phyloP scores from a whole-genome alignment of 164 flowering plant species.

The Dillenia turbinata region DNA sequence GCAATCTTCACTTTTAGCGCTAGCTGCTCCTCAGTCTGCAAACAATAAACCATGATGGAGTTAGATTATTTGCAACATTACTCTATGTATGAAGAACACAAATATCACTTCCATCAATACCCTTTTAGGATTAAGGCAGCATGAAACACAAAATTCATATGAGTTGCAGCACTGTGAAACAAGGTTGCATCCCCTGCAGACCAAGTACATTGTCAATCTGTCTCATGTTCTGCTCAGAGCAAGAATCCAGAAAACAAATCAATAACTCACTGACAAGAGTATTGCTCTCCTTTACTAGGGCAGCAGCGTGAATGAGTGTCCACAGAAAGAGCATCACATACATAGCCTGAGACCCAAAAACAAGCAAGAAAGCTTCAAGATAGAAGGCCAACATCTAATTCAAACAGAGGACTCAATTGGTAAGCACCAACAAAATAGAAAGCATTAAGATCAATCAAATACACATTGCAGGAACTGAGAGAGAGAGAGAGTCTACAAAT shows the following conservation, averaged over 20 bases:
- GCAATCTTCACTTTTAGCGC: slow-evolving; percentile 71
- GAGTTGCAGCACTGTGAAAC: slow-evolving; percentile 85
- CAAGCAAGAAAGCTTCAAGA: slow-evolving; percentile 2
- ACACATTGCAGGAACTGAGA: not conserved
- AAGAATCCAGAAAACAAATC: not conserved
- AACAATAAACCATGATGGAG: not conserved
- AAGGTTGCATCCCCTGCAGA: slow-evolving; percentile 81
- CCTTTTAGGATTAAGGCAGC: slow-evolving; percentile 75
- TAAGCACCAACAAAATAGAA: not conserved
- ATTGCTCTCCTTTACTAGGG: slow-evolving; percentile 58
- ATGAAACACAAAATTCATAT: slow-evolving; percentile 92
- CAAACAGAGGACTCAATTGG: not conserved
- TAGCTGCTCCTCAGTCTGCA: slow-evolving; percentile 59
- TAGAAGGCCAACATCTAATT: not conserved
- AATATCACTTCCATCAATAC: slow-evolving; percentile 21
- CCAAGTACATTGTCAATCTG: not conserved
- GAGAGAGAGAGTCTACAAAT: no score
- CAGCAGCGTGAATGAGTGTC: slow-evolving; percentile 81
- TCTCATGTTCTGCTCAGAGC: slow-evolving; percentile 1
- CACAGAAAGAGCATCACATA: slow-evolving; percentile 71
- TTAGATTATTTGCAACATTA: not conserved
- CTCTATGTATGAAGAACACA: not conserved
- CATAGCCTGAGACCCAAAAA: slow-evolving; percentile 52
- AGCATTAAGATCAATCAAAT: not conserved
- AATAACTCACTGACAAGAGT: slow-evolving; percentile 90